phyloP scores from a whole-genome alignment of 2,329 filamentous ascomycete genomes.

The Nemania sp. region DNA sequence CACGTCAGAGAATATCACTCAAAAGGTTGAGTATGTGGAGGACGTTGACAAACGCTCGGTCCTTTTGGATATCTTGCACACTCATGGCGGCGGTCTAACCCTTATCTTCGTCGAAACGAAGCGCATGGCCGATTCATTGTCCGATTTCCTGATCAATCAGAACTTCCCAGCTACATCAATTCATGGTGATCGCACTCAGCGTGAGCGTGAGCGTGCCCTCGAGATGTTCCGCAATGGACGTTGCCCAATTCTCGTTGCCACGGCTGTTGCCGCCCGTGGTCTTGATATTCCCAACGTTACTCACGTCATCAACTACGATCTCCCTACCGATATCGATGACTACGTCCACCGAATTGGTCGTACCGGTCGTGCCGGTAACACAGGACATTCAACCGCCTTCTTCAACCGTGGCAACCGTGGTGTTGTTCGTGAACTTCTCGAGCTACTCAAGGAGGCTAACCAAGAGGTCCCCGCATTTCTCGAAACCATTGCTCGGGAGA shows the following conservation, averaged over 20 bases:
- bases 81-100: slow-evolving; percentile 87
- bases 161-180: slow-evolving; percentile 98
- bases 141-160: slow-evolving; percentile 98
- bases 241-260: slow-evolving; percentile 96
- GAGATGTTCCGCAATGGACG: slow-evolving; percentile 97
- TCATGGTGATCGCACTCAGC: slow-evolving; percentile 97
- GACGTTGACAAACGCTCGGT: slow-evolving; percentile 98
- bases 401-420: slow-evolving; percentile 99
- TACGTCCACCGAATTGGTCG: slow-evolving; percentile 99
- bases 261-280: slow-evolving; percentile 91
- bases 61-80: slow-evolving; percentile 96
- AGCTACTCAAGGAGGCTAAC: slow-evolving; percentile 98
- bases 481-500: slow-evolving; percentile 96
- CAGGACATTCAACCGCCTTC: slow-evolving; percentile 97
- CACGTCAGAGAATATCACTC: slow-evolving; percentile 99
- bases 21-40: slow-evolving; percentile 98
- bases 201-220: slow-evolving; percentile 96
- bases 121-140: slow-evolving; percentile 98
- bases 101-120: slow-evolving; percentile 99
- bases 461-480: slow-evolving; percentile 95
- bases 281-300: slow-evolving; percentile 96
- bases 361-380: slow-evolving; percentile 99
- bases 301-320: slow-evolving; percentile 98
- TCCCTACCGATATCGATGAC: slow-evolving; percentile 98
- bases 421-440: slow-evolving; percentile 94